Evolutionary conservation across 1,139 yeast species (phyloP).

Genomic region (Yamadazyma diospyri): DNA sequence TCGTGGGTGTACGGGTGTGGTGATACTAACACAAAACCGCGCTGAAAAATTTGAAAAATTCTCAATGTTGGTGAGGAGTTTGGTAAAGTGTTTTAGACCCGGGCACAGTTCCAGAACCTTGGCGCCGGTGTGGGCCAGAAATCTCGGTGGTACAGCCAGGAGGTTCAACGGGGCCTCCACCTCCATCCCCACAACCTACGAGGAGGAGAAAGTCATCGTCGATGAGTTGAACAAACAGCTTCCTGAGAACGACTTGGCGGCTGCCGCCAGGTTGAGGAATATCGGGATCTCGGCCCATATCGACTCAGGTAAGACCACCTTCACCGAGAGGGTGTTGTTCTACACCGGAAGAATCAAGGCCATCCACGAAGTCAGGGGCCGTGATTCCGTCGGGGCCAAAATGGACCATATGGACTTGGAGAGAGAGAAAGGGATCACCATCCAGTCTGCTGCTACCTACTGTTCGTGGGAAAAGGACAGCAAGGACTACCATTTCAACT

Average conservation of each 20-base stretch:
- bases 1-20: too few species aligned
- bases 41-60: slow-evolving; percentile 4
- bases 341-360: slow-evolving; percentile 98
- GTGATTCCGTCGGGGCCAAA: slow-evolving; percentile 97
- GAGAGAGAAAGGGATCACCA: slow-evolving; percentile 93
- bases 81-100: slow-evolving; percentile 2
- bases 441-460: slow-evolving; percentile 97
- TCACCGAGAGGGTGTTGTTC: slow-evolving; percentile 94
- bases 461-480: slow-evolving; percentile 88
- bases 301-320: slow-evolving; percentile 78
- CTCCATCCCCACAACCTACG: slow-evolving; percentile 46
- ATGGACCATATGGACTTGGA: slow-evolving; percentile 95
- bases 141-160: slow-evolving; percentile 13
- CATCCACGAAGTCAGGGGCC: slow-evolving; percentile 96
- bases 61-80: slow-evolving; percentile 3
- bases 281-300: slow-evolving; percentile 97
- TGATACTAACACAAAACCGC: too few species aligned
- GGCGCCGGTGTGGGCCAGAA: slow-evolving; percentile 5
- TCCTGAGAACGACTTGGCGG: slow-evolving; percentile 53
- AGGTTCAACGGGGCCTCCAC: slow-evolving; percentile 11
- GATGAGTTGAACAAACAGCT: slow-evolving; percentile 56
- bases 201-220: slow-evolving; percentile 66
- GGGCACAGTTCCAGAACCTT: slow-evolving; percentile 1
- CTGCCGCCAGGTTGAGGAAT: slow-evolving; percentile 69
- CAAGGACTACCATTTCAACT: slow-evolving; percentile 75